A percentile compares a stretch with the other conserved stretches of the same genome.
These are phyloP conservation scores for Tetracladium maxilliforme DNA, from an alignment of 2,329 filamentous ascomycete genomes.

Conservation along the genomic window DNA sequence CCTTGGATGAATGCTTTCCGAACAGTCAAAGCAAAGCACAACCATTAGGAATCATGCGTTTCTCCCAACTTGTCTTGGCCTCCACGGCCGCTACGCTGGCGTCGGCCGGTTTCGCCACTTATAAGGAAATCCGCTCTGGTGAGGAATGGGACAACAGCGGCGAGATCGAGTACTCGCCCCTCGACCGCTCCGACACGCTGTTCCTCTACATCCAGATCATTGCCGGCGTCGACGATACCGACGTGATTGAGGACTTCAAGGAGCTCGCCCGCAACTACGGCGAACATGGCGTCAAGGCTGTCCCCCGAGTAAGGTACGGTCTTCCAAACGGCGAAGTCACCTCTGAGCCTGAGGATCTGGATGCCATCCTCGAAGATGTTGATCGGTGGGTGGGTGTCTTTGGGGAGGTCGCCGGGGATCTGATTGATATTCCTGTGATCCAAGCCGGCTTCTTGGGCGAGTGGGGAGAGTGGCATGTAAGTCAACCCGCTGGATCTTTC, in stretches of 20 bases:
- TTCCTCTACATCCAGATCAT: slow-evolving; percentile 8
- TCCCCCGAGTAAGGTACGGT: slow-evolving; percentile 7
- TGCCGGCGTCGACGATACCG: slow-evolving; percentile 4
- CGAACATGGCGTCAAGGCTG: slow-evolving; percentile 2
- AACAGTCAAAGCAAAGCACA: no score
- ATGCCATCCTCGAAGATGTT: slow-evolving; percentile 4
- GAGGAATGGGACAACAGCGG: slow-evolving; percentile 5
- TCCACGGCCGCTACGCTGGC: no score
- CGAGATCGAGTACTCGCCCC: slow-evolving; percentile 3
- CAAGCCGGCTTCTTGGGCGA: slow-evolving; percentile 7
- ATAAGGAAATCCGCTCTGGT: slow-evolving; percentile 6
- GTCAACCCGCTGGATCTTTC: background rate
- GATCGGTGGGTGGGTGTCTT: slow-evolving; percentile 4
- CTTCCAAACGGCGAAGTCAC: slow-evolving; percentile 2
- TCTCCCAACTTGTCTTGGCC: no score
- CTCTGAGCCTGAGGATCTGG: slow-evolving; percentile 4
- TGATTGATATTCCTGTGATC: slow-evolving; percentile 6
- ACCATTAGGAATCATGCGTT: no score
- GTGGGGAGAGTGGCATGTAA: slow-evolving; percentile 8
- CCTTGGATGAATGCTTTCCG: no score
- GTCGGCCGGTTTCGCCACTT: slow-evolving; percentile 6
- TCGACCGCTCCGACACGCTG: slow-evolving; percentile 5
- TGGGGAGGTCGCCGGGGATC: slow-evolving; percentile 2
- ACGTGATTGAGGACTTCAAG: slow-evolving; percentile 6
- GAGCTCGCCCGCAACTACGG: slow-evolving; percentile 5